Evolutionary conservation across 1,284 basidiomycete species (phyloP), one percentile per base, ranked within the genome.

Genomic region (Stereum hirsutum): DNA sequence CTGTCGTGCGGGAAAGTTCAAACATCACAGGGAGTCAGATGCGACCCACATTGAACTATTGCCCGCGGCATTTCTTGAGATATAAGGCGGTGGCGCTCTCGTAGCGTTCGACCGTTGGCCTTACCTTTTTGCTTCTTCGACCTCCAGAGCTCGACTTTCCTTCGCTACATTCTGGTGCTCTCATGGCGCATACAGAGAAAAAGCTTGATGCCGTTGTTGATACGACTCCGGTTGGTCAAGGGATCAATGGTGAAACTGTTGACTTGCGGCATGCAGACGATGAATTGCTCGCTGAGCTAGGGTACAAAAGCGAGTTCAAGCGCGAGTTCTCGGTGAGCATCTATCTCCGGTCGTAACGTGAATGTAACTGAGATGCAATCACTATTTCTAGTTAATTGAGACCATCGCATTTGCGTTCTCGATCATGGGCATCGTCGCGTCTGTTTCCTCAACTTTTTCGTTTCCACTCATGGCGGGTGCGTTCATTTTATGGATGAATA

Each of bases 301-400:
- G 85, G 2, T 88, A 88, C 61, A 84, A 72, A 63, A 70, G 74
- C 54, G 82, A 85, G 58, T 88, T 88, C 59, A 78, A 67, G 54
- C 74, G 84, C 41, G 81, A 87, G 57, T 88, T 88, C 55, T 81
- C 82, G 46, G 81, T 84, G 73, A 49, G 38, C 26, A 14, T 14
- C 30, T 38, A n/a, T 19, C 14, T 20, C 23, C n/a, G n/a, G n/a
- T n/a, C n/a, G n/a, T n/a, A n/a, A n/a, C n/a, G n/a, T n/a, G n/a
- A n/a, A n/a, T n/a, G n/a, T n/a, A n/a, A n/a, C n/a, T n/a, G n/a
- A n/a, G n/a, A n/a, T n/a, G n/a, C n/a, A n/a, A n/a, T n/a, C n/a
- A n/a, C n/a, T n/a, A 6, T 19, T 41, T 37, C 17, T 54, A 79
- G 79, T 62, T 73, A 41, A 50, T 81, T 12, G 79, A 83, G 59